Conservation (phyloP, 2,329 filamentous ascomycete species). For the Diplodia intermedia region DNA sequence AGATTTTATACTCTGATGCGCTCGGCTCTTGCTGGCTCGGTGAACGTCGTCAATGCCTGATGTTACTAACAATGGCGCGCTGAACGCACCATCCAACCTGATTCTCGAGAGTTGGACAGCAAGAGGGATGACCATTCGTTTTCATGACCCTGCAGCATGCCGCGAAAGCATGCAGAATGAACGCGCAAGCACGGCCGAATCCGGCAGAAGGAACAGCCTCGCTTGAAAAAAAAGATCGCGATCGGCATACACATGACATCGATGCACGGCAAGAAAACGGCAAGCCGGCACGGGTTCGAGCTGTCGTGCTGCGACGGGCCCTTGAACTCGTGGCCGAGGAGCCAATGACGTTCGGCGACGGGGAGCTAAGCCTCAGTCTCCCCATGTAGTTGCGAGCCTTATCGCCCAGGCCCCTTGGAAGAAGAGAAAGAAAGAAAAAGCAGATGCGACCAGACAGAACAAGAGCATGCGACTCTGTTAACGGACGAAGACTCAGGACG, state of each 20-base stretch:
- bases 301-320: no score
- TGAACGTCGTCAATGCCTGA: neutral
- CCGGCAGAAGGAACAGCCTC: neutral
- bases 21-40: no score
- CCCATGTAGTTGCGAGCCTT: neutral
- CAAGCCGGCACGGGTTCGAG: neutral
- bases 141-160: neutral
- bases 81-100: neutral
- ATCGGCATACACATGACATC: neutral
- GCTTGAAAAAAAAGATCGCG: neutral
- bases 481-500: neutral
- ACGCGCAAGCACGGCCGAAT: neutral
- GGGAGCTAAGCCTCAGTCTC: neutral
- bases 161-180: neutral
- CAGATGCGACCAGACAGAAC: neutral
- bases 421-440: neutral
- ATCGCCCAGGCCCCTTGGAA: neutral
- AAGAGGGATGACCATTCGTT: neutral
- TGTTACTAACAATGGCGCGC: neutral
- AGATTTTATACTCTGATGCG: neutral
- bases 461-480: neutral
- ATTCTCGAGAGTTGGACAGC: neutral
- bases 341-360: neutral
- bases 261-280: neutral
- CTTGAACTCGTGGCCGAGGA: neutral